Conservation (phyloP, 116 monocot genomes). For the Cymodocea nodosa region DNA sequence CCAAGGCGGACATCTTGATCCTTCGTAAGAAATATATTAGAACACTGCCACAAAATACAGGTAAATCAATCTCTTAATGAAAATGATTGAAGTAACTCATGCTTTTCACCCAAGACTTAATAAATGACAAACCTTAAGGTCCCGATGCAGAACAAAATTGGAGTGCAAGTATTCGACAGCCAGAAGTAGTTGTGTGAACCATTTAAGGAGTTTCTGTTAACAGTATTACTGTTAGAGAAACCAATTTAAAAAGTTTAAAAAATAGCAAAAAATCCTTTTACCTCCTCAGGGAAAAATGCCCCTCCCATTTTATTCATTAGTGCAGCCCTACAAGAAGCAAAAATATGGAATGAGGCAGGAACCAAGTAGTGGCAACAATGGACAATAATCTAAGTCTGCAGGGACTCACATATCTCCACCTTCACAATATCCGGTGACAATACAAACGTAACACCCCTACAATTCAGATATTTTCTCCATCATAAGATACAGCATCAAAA, state of each 20-base stretch:
- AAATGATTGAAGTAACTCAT: not conserved
- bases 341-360: no score
- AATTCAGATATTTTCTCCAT: not conserved
- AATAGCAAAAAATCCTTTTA: slow-evolving; percentile 6
- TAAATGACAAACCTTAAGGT: slow-evolving; percentile 66
- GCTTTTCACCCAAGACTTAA: not conserved
- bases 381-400: not conserved
- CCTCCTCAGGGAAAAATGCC: slow-evolving; percentile 88
- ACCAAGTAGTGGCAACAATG: not conserved
- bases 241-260: not conserved
- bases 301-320: slow-evolving; percentile 75
- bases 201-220: slow-evolving; percentile 79
- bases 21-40: slow-evolving; percentile 95
- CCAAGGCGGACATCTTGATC: slow-evolving; percentile 93
- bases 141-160: slow-evolving; percentile 91
- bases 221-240: not conserved
- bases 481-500: not conserved
- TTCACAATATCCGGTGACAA: slow-evolving; percentile 97
- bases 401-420: slow-evolving; percentile 93
- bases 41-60: slow-evolving; percentile 51
- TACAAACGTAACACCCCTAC: slow-evolving; percentile 96
- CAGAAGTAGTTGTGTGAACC: slow-evolving; percentile 79
- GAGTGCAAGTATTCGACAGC: slow-evolving; percentile 98
- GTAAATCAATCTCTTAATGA: not conserved
- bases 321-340: slow-evolving; percentile 41